phyloP scores from a whole-genome alignment of 1,284 basidiomycete genomes.

The Heterobasidion irregulare region DNA sequence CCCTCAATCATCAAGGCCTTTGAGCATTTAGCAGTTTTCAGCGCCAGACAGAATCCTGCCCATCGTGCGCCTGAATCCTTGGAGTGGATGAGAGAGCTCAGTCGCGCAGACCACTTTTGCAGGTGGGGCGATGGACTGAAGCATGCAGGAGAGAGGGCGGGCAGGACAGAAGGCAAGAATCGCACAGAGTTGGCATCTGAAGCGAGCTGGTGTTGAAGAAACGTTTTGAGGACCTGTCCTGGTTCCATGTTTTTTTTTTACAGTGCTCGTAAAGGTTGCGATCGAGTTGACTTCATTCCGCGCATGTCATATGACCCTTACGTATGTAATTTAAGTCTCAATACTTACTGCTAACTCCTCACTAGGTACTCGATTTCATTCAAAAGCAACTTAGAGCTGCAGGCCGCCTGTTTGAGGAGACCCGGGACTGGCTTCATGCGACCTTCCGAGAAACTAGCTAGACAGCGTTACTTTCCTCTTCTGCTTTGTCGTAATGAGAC shows the following conservation, averaged over 20 bases:
- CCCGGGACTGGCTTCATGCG: too few relatives aligned
- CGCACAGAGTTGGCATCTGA: conserved; percentile 52
- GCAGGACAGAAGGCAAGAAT: conserved; percentile 51
- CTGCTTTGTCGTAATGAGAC: too few relatives aligned
- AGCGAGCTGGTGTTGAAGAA: conserved; percentile 63
- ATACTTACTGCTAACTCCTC: too few relatives aligned
- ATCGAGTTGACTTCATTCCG: not conserved
- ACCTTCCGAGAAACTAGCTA: too few relatives aligned
- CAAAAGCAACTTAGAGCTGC: too few relatives aligned
- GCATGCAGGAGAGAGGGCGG: conserved; percentile 37
- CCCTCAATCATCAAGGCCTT: conserved; percentile 54
- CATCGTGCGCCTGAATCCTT: conserved; percentile 65
- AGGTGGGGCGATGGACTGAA: conserved; percentile 55
- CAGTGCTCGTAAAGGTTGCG: not conserved
- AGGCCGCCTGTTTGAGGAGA: too few relatives aligned
- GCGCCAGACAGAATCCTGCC: conserved; percentile 67
- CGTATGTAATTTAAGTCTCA: too few relatives aligned
- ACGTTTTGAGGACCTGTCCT: conserved; percentile 46
- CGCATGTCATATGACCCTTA: too few relatives aligned
- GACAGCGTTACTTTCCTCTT: too few relatives aligned
- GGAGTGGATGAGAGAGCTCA: conserved; percentile 65
- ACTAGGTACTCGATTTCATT: too few relatives aligned
- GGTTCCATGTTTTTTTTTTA: conserved; percentile 4
- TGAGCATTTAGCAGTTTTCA: conserved; percentile 51
- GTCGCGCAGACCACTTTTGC: conserved; percentile 62